Evolutionary conservation across 225 moss, liverwort and hornwort genomes (phyloP), one percentile per base, ranked within the genome.

Genomic region (Bryoerythrophyllum caledonicum): DNA sequence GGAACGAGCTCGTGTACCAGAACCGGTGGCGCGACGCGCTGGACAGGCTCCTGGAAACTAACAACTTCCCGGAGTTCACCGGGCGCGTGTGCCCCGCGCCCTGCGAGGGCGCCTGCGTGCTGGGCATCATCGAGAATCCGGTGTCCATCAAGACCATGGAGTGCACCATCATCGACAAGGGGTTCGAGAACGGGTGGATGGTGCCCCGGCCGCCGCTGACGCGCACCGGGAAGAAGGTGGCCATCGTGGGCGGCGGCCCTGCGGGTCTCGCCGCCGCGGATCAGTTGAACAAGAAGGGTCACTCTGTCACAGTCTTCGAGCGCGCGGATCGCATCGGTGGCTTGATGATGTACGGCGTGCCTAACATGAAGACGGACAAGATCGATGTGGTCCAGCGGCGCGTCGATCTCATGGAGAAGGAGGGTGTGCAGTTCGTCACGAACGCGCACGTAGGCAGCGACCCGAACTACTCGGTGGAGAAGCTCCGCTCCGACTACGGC

Each of bases 281-380:
- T 72, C 86, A 93, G 66, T 61, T 93, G 61, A 93, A 93, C 75
- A 90, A 89, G 67, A 85, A 74, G 48, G 88, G 92, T 7, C 90
- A 90, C 78, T 81, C 60, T 52, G 89, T 93, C 5, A 93, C 90
- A 23, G 89, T 93, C 25, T 93, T 89, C 41, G 93, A 93, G 75
- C 85, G 90, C 14, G 79, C 93, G 10, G 90, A 93, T 61, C 80
- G 93, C 68, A 74, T 93, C 46, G 92, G 92, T 61, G 92, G 90
- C 27, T 73, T 93, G 35, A 93, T 93, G 92, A 93, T 93, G 92
- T 92, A 92, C 30, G 92, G 92, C 27, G 92, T 92, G 15, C 92
- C 92, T 15, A 92, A 92, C 62, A 90, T 92, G 92, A 92, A 92
- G 79, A 90, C 92, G 35, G 88, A 92, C 65, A 92, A 90, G 77